Conservation (phyloP, 495 filamentous ascomycete species). For the Hapsidospora chrysogenum region DNA sequence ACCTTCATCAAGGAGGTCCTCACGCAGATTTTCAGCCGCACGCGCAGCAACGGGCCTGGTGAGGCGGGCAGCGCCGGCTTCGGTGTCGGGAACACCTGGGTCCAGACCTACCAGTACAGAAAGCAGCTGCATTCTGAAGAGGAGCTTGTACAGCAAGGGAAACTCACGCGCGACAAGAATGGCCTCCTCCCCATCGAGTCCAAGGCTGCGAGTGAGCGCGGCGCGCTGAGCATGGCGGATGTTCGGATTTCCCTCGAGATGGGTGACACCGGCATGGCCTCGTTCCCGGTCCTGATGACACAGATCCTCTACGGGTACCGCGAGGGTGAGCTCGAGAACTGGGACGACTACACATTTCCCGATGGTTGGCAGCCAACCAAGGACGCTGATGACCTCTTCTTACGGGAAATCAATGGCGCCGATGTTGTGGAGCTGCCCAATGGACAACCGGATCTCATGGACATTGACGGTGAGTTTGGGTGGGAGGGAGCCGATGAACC, state of each 20-base stretch:
- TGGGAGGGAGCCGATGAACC: constrained; percentile 57
- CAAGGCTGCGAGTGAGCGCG: constrained; percentile 46
- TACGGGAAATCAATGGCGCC: constrained; percentile 11
- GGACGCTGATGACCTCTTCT: constrained; percentile 16
- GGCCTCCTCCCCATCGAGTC: constrained; percentile 65
- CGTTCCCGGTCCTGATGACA: constrained; percentile 59
- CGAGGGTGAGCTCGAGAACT: constrained; percentile 58
- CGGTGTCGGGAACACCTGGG: constrained; percentile 46
- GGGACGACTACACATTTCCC: constrained; percentile 32
- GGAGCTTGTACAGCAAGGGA: constrained; percentile 43
- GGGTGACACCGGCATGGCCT: constrained; percentile 53
- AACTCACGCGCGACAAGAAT: constrained; percentile 47
- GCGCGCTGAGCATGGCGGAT: constrained; percentile 61
- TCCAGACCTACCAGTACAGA: constrained; percentile 67
- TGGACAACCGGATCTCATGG: constrained; percentile 37
- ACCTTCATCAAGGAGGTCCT: constrained; percentile 84
- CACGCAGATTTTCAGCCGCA: constrained; percentile 58
- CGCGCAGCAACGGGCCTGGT: constrained; percentile 59
- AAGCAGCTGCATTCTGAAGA: constrained; percentile 59
- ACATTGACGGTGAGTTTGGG: constrained; percentile 43
- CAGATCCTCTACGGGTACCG: constrained; percentile 55
- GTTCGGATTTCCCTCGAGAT: constrained; percentile 58
- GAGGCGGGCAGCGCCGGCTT: constrained; percentile 35
- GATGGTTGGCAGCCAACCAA: constrained; percentile 17
- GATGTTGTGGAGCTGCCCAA: background rate